These are phyloP conservation scores for Rubia tinctorum DNA, from an alignment of 305 asterid species.

Conservation along the genomic window DNA sequence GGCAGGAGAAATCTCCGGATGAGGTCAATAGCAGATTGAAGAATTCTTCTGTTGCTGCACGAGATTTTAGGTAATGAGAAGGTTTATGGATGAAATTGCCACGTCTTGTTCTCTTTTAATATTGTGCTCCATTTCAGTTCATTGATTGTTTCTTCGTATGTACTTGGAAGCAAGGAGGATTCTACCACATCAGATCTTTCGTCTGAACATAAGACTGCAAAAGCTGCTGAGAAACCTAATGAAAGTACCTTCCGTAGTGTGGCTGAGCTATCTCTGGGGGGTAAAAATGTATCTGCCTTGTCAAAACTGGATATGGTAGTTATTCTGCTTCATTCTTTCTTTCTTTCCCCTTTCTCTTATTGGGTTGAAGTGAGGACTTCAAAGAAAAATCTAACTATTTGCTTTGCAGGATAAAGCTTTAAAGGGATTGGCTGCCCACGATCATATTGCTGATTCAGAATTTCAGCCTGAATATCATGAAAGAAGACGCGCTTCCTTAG, in stretches of 20 bases:
- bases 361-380: background rate
- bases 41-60: slow-evolving; percentile 29
- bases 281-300: slow-evolving; percentile 42
- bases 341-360: background rate
- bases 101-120: slow-evolving; percentile 1
- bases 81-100: slow-evolving; percentile 17
- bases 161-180: slow-evolving; percentile 38
- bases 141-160: slow-evolving; percentile 20
- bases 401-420: slow-evolving; percentile 72
- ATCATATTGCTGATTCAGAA: slow-evolving; percentile 44
- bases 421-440: slow-evolving; percentile 63
- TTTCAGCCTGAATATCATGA: slow-evolving; percentile 35
- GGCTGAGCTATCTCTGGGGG: slow-evolving; percentile 53
- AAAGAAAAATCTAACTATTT: slow-evolving; percentile 14
- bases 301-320: slow-evolving; percentile 71
- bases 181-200: slow-evolving; percentile 38
- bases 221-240: slow-evolving; percentile 36
- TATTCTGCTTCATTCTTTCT: slow-evolving; percentile 6
- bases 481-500: slow-evolving; percentile 39
- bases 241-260: slow-evolving; percentile 60
- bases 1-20: slow-evolving; percentile 46
- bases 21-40: slow-evolving; percentile 30
- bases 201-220: slow-evolving; percentile 30
- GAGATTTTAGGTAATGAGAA: slow-evolving; percentile 40
- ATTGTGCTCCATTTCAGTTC: slow-evolving; percentile 19